Base-by-base conservation (phyloP, 305 asterid species). In the Fraxinus greggii region DNA sequence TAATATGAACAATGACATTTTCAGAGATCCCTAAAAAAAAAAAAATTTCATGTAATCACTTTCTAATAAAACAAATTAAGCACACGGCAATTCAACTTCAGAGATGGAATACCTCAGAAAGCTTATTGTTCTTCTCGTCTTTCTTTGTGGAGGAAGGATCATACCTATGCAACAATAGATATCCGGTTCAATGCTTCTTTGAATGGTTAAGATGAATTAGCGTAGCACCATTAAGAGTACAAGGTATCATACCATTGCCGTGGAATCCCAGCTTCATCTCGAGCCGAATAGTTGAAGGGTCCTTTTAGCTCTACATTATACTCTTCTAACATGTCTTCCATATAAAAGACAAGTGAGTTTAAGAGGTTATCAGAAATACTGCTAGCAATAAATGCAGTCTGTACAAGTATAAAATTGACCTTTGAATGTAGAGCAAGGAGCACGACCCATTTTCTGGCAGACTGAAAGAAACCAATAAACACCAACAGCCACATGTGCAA, bases 401-500 rank as follows among this genome's bases (percentile, higher is more conserved):
- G 19, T 32, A 23, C 3, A 42, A 15, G 76, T 35, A 31, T 36
- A 67, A 78, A 59, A 67, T 26, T 56, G 81, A 90, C 99, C 98
- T 89, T 89, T 86, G 83, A 96, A 96, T 26, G 97, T 85, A 80
- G 94, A 83, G 87, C 86, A 87, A 61, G 98, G 98, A 36, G 89
- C 26, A 23, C 90, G 85, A 0, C 92, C 93, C 89, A 93, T 82
- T 87, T 88, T 90, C 90, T 89, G 94, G 90, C 99, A 96, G 80
- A 94, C 90, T 8, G 90, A 90, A 65, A 92, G 83, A 79, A 96
- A 96, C 98, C 98, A 94, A 87, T 87, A 91, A 76, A 96, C 95
- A 26, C 98, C 98, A 69, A 94, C 97, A 15, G 99, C 97, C 17
- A 93, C 98, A 70, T 96, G 99, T 65, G 99, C 99, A 79, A 96